Percentiles rank a stretch among this genome's conserved stretches.
phyloP scores from a whole-genome alignment of 805 yeast species.

The Lachancea fermentati region DNA sequence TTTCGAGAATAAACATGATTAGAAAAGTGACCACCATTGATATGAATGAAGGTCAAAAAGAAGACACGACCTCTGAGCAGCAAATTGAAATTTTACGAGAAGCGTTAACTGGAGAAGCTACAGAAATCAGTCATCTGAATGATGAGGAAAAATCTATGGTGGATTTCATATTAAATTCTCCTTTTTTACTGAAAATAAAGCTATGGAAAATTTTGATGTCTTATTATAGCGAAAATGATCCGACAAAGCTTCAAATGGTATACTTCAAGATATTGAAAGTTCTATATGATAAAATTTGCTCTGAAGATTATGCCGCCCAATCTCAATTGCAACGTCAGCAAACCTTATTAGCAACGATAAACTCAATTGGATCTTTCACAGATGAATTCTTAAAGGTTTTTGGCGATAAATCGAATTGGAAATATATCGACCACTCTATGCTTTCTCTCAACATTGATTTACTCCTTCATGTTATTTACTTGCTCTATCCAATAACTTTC shows the following conservation, averaged over 20 bases:
- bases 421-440: background rate
- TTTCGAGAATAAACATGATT: conserved; percentile 67
- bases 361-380: conserved; percentile 49
- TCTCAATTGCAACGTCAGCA: conserved; percentile 35
- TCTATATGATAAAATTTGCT: conserved; percentile 36
- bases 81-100: conserved; percentile 5
- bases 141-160: conserved; percentile 48
- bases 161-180: conserved; percentile 54
- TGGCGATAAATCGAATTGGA: conserved; percentile 1
- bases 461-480: conserved; percentile 31
- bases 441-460: conserved; percentile 14
- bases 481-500: conserved; percentile 44
- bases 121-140: conserved; percentile 6
- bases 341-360: conserved; percentile 44
- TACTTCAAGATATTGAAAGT: conserved; percentile 47
- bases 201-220: conserved; percentile 71
- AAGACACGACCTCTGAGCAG: conserved; percentile 21
- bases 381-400: conserved; percentile 30
- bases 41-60: conserved; percentile 47
- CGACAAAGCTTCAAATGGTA: conserved; percentile 40
- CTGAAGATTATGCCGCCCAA: conserved; percentile 19
- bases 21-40: conserved; percentile 25
- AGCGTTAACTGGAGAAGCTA: conserved; percentile 3
- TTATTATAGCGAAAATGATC: conserved; percentile 37
- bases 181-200: conserved; percentile 60